These are phyloP conservation scores for Globisporangium recalcitrans DNA, from an alignment of 352 stramenopile species.

Conservation along the genomic window DNA sequence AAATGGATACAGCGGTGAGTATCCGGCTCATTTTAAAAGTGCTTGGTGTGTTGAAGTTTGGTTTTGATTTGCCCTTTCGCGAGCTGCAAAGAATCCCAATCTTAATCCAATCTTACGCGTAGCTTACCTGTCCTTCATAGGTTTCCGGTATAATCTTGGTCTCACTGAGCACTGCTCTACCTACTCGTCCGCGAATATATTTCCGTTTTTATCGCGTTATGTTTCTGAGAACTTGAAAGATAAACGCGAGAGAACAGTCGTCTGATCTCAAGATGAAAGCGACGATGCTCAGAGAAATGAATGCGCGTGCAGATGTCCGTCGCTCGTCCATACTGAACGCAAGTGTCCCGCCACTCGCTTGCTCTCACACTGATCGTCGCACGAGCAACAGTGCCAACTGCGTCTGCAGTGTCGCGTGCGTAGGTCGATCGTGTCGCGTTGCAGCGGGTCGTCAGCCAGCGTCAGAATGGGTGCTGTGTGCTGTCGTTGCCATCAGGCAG, in stretches of 20 bases:
- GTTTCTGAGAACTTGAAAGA: neutral
- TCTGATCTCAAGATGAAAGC: neutral
- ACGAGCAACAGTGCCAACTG: neutral
- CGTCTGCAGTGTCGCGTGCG: neutral
- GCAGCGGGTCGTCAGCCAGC: neutral
- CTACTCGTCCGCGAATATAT: neutral
- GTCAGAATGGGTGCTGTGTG: slow-evolving; percentile 58
- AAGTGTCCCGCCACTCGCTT: neutral
- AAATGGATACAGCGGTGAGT: neutral
- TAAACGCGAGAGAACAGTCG: neutral
- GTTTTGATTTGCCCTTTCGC: slow-evolving; percentile 6
- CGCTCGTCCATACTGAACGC: slow-evolving; percentile 1
- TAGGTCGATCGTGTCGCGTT: neutral
- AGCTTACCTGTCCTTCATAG: neutral
- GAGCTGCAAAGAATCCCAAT: neutral
- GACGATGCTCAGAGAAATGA: neutral
- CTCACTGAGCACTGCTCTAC: neutral
- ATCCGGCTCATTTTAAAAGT: neutral
- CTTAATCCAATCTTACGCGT: neutral
- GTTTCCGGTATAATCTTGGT: neutral
- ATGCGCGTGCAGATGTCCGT: neutral
- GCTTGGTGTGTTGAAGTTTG: slow-evolving; percentile 2
- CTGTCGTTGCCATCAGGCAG: slow-evolving; percentile 58
- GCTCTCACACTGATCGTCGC: neutral
- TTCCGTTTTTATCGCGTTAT: neutral